Evolutionary conservation across 169 alveolate genomes (phyloP), one percentile per base, ranked within the genome.

Genomic region (Cryptosporidium sp.): DNA sequence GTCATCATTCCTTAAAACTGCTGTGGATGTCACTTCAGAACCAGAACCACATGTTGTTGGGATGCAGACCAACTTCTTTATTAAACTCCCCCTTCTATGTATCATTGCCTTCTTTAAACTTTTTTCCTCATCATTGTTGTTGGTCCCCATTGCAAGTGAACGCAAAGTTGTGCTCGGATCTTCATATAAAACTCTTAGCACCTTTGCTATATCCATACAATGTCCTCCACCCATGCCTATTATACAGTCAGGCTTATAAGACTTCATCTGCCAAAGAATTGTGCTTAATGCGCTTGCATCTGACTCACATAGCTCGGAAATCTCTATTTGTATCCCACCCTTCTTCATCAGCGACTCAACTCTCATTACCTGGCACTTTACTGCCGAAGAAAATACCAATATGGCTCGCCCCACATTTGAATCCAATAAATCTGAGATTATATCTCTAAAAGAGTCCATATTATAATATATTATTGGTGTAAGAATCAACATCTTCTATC

Each of bases 21-120:
- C 89, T 12, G 89, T 80, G 29, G 80, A 45, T 16, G 89, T 80
- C 33, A 65, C 89, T 48, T 80, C 89, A 10, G 69, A 62, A 18
- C 89, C 89, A 16, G 89, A 80, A 8, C 89, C 89, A 80, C 89
- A 80, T 21, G 89, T 80, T 9, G 89, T 80, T 65, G 89, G 89
- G 29, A 80, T 80, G 33, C 89, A 80, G 9, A 80, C 33, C 45
- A 80, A 37, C 41, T 65, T 80, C 55, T 65, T 80, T 62, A 80
- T 65, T 18, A 80, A 80, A 48, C 58, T 80, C 18, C 89, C 89
- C 26, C 68, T 80, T 39, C 74, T 80, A 23, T 80, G 89, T 26
- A 80, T 37, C 50, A 37, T 37, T 26, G 65, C 80, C 50, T 31
- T 59, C 67, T 59, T 80, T 45, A 51, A 29, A 43, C 58, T 31